A percentile compares a stretch with the other conserved stretches of the same genome.
Conservation (phyloP, 371 early-diverging fungal genomes). For the Mucor velutinosus region DNA sequence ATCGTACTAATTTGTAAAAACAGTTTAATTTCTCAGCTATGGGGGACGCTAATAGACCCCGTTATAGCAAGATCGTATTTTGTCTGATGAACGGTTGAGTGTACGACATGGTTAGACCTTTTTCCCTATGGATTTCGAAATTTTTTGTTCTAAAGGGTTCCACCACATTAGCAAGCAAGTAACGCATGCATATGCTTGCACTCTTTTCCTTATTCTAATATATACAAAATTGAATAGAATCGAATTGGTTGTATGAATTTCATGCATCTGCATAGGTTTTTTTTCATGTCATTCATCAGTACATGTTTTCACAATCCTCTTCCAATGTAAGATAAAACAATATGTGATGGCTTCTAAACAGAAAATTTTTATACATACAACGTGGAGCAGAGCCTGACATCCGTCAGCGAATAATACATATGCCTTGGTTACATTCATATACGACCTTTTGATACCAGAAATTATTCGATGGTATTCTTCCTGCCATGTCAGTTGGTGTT, state of each 20-base stretch:
- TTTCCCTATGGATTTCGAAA: background rate
- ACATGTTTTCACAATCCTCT: too few relatives aligned
- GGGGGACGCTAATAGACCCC: background rate
- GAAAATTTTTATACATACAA: too few relatives aligned
- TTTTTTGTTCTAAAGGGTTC: background rate
- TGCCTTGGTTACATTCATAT: background rate
- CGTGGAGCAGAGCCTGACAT: background rate
- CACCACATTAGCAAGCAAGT: background rate
- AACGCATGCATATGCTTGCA: background rate
- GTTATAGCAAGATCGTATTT: background rate
- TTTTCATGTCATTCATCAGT: too few relatives aligned
- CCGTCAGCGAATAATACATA: background rate
- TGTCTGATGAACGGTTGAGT: background rate
- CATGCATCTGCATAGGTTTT: background rate
- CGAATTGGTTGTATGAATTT: background rate
- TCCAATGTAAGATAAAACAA: too few relatives aligned
- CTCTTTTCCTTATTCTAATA: background rate
- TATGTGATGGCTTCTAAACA: too few relatives aligned
- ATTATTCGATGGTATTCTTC: background rate
- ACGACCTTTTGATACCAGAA: background rate
- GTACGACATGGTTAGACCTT: background rate
- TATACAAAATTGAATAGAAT: background rate
- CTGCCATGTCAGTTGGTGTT: background rate
- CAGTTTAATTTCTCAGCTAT: background rate
- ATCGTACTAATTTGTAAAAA: background rate